These are phyloP conservation scores for Sugiyamaella americana DNA, from an alignment of 805 yeast genomes.

Conservation along the genomic window DNA sequence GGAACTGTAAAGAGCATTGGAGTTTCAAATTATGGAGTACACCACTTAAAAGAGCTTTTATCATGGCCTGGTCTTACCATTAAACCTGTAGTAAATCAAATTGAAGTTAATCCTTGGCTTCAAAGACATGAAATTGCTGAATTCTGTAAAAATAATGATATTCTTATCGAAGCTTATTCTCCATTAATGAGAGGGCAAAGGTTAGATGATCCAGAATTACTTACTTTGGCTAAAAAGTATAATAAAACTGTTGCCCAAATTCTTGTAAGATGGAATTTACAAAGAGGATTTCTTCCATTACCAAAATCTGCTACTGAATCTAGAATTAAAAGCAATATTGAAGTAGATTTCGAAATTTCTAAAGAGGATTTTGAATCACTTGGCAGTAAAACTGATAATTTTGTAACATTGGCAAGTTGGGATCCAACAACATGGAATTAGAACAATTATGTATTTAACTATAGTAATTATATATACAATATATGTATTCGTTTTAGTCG, in stretches of 20 bases:
- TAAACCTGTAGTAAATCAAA: constrained; percentile 71
- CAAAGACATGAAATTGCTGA: constrained; percentile 59
- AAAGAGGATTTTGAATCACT: constrained; percentile 26
- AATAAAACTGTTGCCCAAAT: constrained; percentile 41
- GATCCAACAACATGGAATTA: constrained; percentile 9
- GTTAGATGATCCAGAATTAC: constrained; percentile 33
- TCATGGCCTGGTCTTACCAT: constrained; percentile 42
- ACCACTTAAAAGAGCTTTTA: constrained; percentile 50
- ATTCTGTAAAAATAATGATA: constrained; percentile 50
- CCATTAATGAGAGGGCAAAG: constrained; percentile 69
- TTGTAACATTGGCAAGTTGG: constrained; percentile 6
- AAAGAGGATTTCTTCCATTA: constrained; percentile 53
- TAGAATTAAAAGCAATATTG: constrained; percentile 52
- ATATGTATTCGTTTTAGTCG: no score
- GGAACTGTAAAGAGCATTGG: constrained; percentile 53
- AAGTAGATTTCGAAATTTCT: constrained; percentile 40
- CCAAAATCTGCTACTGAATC: constrained; percentile 61
- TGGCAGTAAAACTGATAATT: constrained; percentile 3
- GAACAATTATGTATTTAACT: no score
- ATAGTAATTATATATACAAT: no score
- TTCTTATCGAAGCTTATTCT: constrained; percentile 68
- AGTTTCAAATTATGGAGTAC: constrained; percentile 56
- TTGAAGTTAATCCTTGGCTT: constrained; percentile 85
- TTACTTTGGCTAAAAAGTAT: constrained; percentile 36
- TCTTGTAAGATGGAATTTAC: constrained; percentile 44